phyloP scores from a whole-genome alignment of 2,329 filamentous ascomycete genomes.

The Monilinia laxa region DNA sequence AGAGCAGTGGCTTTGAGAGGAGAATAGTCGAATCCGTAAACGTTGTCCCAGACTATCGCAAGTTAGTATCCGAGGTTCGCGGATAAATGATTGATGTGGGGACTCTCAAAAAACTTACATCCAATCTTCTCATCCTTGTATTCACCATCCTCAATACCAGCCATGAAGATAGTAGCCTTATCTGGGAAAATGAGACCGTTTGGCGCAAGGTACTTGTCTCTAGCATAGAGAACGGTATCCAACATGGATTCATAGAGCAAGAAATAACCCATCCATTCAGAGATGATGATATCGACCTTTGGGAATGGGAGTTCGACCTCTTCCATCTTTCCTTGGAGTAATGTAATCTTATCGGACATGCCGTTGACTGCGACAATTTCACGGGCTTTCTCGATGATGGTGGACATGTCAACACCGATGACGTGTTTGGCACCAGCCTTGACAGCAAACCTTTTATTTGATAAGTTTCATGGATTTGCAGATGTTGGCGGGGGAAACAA shows the following conservation, averaged over 20 bases:
- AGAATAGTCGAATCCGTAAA: slow-evolving; percentile 96
- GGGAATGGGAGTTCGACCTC: slow-evolving; percentile 90
- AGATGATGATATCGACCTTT: slow-evolving; percentile 99
- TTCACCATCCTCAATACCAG: slow-evolving; percentile 96
- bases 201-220: slow-evolving; percentile 84
- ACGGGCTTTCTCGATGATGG: slow-evolving; percentile 96
- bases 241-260: slow-evolving; percentile 98
- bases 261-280: slow-evolving; percentile 99
- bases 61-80: neutral
- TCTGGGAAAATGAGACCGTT: slow-evolving; percentile 96
- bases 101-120: slow-evolving; percentile 61
- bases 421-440: slow-evolving; percentile 97
- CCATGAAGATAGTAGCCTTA: slow-evolving; percentile 96
- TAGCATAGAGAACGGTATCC: slow-evolving; percentile 94
- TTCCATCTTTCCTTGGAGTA: slow-evolving; percentile 99
- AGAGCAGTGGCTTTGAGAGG: slow-evolving; percentile 92
- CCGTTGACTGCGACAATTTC: slow-evolving; percentile 94
- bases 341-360: slow-evolving; percentile 91
- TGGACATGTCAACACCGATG: slow-evolving; percentile 99
- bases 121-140: slow-evolving; percentile 99
- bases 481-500: slow-evolving; percentile 30
- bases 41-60: slow-evolving; percentile 95
- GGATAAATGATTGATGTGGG: neutral
- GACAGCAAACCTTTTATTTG: slow-evolving; percentile 76
- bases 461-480: neutral